Evolutionary conservation across 306 rosid species (phyloP).

Genomic region (Sphenostylis stenocarpa): DNA sequence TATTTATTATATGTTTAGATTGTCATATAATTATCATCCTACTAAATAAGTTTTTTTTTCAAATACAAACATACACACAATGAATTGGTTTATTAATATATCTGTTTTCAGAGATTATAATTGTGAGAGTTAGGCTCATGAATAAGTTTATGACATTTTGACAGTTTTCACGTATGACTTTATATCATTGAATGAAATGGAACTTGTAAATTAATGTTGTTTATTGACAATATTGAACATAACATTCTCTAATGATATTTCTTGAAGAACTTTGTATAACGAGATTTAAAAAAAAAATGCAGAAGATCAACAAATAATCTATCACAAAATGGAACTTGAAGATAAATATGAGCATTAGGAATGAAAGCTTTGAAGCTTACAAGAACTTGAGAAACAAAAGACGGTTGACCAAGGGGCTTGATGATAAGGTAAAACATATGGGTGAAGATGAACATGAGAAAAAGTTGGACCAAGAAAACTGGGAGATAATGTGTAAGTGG

Average conservation of each 20-base stretch:
- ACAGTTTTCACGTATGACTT: no score
- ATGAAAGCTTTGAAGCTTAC: conserved; percentile 33
- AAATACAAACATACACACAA: no score
- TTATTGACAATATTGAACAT: background rate
- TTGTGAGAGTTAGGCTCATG: no score
- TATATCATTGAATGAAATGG: background rate
- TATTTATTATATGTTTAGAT: no score
- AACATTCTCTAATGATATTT: background rate
- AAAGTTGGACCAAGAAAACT: conserved; percentile 53
- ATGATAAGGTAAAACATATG: conserved; percentile 40
- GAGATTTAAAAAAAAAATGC: no score
- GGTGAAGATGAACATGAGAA: conserved; percentile 50
- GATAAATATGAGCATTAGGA: background rate
- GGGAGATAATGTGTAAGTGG: conserved; percentile 51
- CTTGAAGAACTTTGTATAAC: background rate
- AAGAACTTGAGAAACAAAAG: conserved; percentile 58
- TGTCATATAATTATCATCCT: no score
- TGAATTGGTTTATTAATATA: no score
- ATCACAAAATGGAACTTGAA: background rate
- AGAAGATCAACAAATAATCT: background rate
- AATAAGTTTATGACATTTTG: no score
- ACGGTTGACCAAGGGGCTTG: conserved; percentile 64
- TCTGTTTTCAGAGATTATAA: no score
- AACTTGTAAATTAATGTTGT: background rate
- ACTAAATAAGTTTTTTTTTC: no score